Conservation (phyloP, 768 basidiomycete genomes). For the Tylopilus balloui region DNA sequence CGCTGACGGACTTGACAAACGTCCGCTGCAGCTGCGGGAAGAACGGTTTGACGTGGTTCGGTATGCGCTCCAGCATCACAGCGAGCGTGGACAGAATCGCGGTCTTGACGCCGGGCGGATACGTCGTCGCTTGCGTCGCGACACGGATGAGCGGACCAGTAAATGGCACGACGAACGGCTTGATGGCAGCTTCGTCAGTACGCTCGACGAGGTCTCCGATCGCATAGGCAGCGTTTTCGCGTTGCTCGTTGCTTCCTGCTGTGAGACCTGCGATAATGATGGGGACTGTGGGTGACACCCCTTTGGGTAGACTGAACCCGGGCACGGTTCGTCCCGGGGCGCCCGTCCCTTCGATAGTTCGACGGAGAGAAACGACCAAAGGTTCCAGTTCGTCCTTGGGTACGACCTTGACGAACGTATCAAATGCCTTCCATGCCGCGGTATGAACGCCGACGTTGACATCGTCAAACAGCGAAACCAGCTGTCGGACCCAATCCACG, state of each 20-base stretch:
- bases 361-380: conserved; percentile 82
- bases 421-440: conserved; percentile 79
- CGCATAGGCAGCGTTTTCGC: conserved; percentile 93
- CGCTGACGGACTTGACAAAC: conserved; percentile 89
- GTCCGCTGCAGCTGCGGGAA: conserved; percentile 97
- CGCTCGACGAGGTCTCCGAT: conserved; percentile 94
- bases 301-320: conserved; percentile 83
- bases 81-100: conserved; percentile 85
- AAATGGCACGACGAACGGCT: conserved; percentile 92
- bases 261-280: conserved; percentile 91
- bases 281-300: conserved; percentile 77
- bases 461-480: conserved; percentile 82
- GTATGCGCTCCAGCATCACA: conserved; percentile 81
- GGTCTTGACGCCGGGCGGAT: conserved; percentile 90
- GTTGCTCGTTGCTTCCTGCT: conserved; percentile 89
- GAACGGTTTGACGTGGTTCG: conserved; percentile 91
- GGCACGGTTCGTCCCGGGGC: conserved; percentile 73
- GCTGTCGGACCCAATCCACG: conserved; percentile 90
- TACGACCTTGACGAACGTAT: conserved; percentile 82
- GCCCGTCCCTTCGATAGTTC: conserved; percentile 83
- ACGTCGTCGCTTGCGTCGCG: conserved; percentile 82
- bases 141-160: conserved; percentile 95
- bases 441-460: conserved; percentile 67
- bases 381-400: conserved; percentile 92
- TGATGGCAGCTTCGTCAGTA: conserved; percentile 81